Evolutionary conservation across 2,329 filamentous ascomycete species (phyloP).

Genomic region (Geosmithia flava): DNA sequence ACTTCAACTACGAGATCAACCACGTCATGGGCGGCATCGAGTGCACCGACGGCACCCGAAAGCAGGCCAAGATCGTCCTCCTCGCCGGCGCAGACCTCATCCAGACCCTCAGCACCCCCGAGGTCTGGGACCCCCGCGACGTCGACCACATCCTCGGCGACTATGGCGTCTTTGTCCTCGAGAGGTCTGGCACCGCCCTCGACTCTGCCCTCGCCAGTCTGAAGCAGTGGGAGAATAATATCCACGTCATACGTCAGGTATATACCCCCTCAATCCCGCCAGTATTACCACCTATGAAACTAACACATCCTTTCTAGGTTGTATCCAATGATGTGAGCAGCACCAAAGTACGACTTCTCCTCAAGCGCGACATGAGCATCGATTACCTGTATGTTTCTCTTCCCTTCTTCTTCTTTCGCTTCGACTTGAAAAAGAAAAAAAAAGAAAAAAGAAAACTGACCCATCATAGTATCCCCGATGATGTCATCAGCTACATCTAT

Average conservation of each 20-base stretch:
- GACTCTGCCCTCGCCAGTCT: conserved; percentile 76
- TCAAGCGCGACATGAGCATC: conserved; percentile 71
- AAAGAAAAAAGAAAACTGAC: conserved; percentile 1
- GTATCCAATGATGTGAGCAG: conserved; percentile 79
- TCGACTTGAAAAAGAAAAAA: neutral
- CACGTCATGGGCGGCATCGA: conserved; percentile 63
- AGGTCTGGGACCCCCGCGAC: conserved; percentile 71
- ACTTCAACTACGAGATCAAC: conserved; percentile 80
- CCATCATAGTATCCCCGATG: conserved; percentile 40
- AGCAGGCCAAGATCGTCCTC: conserved; percentile 56
- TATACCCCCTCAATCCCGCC: conserved; percentile 1
- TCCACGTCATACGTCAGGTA: conserved; percentile 63
- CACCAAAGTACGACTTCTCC: conserved; percentile 68
- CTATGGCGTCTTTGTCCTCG: conserved; percentile 68
- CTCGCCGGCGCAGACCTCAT: conserved; percentile 64
- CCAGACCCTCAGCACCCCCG: conserved; percentile 54
- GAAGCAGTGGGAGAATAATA: conserved; percentile 72
- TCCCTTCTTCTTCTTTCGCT: neutral
- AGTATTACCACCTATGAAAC: neutral
- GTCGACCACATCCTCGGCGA: conserved; percentile 71
- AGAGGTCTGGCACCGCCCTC: conserved; percentile 77
- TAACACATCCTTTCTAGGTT: conserved; percentile 11
- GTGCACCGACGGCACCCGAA: conserved; percentile 50
- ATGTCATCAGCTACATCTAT: conserved; percentile 64
- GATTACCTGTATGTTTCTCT: conserved; percentile 40